Conservation (phyloP, 768 basidiomycete species). For the Ramaria sp. region DNA sequence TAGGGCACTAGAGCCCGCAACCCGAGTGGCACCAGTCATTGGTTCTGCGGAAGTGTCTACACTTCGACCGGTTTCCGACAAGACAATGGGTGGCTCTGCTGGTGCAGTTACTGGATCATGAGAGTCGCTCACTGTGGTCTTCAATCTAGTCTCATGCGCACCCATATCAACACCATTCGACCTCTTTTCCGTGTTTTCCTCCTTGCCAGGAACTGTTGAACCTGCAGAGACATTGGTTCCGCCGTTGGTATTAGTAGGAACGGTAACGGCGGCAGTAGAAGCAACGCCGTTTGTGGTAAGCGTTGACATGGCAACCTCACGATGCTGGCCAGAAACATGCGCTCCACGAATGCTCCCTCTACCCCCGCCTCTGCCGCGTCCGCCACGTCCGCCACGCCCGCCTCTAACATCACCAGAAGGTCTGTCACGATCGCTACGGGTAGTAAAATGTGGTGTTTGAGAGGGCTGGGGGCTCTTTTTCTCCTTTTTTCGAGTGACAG, state of each 20-base stretch:
- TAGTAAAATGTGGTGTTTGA: slow-evolving; percentile 35
- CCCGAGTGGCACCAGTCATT: background rate
- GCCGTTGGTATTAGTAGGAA: slow-evolving; percentile 22
- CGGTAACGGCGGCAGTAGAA: slow-evolving; percentile 9
- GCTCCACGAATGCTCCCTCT: slow-evolving; percentile 30
- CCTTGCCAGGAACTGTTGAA: slow-evolving; percentile 12
- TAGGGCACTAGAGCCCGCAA: background rate
- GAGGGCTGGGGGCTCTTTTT: slow-evolving; percentile 45
- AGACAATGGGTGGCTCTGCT: background rate
- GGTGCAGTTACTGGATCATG: background rate
- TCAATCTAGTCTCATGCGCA: background rate
- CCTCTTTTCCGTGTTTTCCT: slow-evolving; percentile 6
- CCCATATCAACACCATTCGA: background rate
- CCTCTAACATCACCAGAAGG: slow-evolving; percentile 47
- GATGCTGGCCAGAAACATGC: slow-evolving; percentile 16
- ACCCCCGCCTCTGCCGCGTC: slow-evolving; percentile 37
- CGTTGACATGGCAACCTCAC: slow-evolving; percentile 25
- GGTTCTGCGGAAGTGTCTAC: background rate
- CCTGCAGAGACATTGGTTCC: slow-evolving; percentile 16
- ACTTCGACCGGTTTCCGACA: background rate
- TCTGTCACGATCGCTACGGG: slow-evolving; percentile 19
- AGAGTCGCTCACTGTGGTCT: background rate
- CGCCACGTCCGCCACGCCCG: slow-evolving; percentile 47
- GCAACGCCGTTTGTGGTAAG: slow-evolving; percentile 24
- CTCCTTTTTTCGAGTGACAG: slow-evolving; percentile 81